Evolutionary conservation across 2,329 filamentous ascomycete genomes (phyloP), one percentile per base, ranked within the genome.

Genomic region (Sclerotinia minor): DNA sequence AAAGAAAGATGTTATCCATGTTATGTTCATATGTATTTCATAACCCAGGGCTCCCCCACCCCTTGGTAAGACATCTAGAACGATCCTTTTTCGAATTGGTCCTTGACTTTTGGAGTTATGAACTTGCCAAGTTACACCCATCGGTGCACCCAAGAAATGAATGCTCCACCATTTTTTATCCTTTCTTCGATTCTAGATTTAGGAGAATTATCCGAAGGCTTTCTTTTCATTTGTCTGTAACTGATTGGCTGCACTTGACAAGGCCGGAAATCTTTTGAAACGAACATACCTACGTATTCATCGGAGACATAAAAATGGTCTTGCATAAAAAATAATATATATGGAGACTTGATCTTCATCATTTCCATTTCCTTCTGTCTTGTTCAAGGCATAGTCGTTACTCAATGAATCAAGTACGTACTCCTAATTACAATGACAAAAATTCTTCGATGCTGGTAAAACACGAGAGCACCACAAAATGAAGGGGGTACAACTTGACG

Each of bases 1-100:
- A 3, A 38, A 29, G 29, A 5, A 6, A 35, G 5, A 38, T 38
- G 38, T 13, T 15, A 41, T 53, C 17, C 50, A 53, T 53, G 26
- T 29, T 29, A 53, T 53, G 26, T 29, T 29, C 29, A 29, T 29
- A 29, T 29, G n/a, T n/a, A n/a, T n/a, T n/a, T 26, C 50, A 47
- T 47, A 41, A 41, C 38, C 38, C 13, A 41, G 38, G 13, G 3
- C 11, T 15, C 38, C 38, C 38, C 38, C 38, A 15, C 38, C 38
- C n/a, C 41, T 49, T 60, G 44, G 29, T 49, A 60, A 60, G 58
- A 60, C 58, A 60, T 60, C 58, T 49, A 49, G 58, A 60, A 35
- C 58, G 58, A 60, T 49, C 58, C 47, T 32, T 60, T 60, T 49
- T n/a, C 6, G 26, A n/a, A 60, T 60, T 29, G 45, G 44, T 19